phyloP scores from a whole-genome alignment of 1,284 basidiomycete species.

The Cryptococcus deneoformans region DNA sequence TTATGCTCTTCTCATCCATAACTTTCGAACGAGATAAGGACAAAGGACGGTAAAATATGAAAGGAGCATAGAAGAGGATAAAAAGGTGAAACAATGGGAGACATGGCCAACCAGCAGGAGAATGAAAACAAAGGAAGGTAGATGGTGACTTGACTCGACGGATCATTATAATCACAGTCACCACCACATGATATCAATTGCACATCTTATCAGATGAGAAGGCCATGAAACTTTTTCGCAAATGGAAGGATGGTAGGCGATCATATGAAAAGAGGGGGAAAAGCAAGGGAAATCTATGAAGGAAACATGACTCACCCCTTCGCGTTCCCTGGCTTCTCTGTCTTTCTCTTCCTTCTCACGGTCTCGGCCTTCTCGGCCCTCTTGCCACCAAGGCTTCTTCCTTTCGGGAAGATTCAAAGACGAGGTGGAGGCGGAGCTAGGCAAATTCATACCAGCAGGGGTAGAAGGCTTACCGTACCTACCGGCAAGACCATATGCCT shows the following conservation, averaged over 20 bases:
- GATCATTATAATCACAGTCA: background rate
- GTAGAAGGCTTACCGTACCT: slow-evolving; percentile 21
- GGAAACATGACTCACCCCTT: slow-evolving; percentile 23
- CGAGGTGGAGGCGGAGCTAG: background rate
- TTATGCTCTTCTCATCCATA: background rate
- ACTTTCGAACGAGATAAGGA: slow-evolving; percentile 3
- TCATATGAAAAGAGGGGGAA: background rate
- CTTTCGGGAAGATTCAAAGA: slow-evolving; percentile 19
- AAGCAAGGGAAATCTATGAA: background rate
- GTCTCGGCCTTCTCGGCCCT: slow-evolving; percentile 26
- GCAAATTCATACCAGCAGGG: slow-evolving; percentile 8
- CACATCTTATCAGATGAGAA: background rate
- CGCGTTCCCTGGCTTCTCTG: slow-evolving; percentile 21
- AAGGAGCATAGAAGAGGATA: slow-evolving; percentile 4
- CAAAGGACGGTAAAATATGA: slow-evolving; percentile 10
- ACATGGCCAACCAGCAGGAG: background rate
- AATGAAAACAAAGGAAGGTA: background rate
- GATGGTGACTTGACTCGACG: background rate
- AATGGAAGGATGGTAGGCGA: background rate
- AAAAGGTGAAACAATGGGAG: background rate
- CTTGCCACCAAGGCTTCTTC: slow-evolving; percentile 44
- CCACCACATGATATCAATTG: background rate
- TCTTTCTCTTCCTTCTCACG: slow-evolving; percentile 20
- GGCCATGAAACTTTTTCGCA: background rate
- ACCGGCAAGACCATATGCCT: slow-evolving; percentile 8